These are phyloP conservation scores for Casuarina equisetifolia DNA, from an alignment of 306 rosid species.

Conservation along the genomic window DNA sequence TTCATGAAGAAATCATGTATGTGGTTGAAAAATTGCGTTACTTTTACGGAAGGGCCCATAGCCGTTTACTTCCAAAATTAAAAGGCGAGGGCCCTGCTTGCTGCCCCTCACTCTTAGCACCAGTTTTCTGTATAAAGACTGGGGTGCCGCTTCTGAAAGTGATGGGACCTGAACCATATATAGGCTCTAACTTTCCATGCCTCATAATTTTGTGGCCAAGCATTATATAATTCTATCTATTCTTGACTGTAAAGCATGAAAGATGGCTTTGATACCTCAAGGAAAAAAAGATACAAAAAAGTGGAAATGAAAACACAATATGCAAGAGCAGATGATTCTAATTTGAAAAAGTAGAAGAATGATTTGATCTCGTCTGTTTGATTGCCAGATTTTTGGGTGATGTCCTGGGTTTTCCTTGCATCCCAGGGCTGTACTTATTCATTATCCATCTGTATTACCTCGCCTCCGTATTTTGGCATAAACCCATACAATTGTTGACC, in stretches of 20 bases:
- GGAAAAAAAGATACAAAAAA: too few species aligned
- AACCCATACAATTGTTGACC: background rate
- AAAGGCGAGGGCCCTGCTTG: background rate
- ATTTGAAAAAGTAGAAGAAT: too few species aligned
- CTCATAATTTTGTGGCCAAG: background rate
- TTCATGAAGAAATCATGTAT: background rate
- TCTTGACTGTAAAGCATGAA: background rate
- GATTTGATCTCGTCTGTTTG: too few species aligned
- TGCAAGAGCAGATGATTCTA: too few species aligned
- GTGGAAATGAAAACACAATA: too few species aligned
- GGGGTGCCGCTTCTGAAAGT: background rate
- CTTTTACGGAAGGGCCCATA: background rate
- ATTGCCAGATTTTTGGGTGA: background rate
- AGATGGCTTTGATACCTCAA: background rate
- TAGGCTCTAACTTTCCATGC: background rate
- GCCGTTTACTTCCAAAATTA: background rate
- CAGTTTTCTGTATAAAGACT: background rate
- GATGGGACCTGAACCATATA: background rate
- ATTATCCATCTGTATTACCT: background rate
- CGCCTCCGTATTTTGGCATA: background rate
- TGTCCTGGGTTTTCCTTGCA: background rate
- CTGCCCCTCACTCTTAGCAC: background rate
- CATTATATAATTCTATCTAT: background rate
- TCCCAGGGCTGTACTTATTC: background rate
- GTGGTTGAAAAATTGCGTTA: background rate